phyloP scores from a whole-genome alignment of 192 early-diverging fungal genomes.

The Backusella liffmaniae region DNA sequence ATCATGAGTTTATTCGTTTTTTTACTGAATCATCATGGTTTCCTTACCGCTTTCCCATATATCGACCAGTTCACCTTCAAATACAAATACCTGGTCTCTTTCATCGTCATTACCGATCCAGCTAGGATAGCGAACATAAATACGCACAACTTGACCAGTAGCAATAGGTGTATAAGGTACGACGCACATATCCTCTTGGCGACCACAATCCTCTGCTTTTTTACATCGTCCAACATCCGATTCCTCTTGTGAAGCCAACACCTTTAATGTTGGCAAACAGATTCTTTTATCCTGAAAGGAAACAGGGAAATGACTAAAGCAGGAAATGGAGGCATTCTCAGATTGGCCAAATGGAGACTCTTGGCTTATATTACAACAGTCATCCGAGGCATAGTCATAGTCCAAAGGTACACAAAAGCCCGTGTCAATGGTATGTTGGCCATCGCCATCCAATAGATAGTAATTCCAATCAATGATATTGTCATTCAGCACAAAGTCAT shows the following conservation, averaged over 20 bases:
- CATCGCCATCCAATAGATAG: constrained; percentile 33
- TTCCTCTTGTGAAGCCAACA: constrained; percentile 29
- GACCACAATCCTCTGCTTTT: constrained; percentile 28
- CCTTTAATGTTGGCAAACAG: constrained; percentile 42
- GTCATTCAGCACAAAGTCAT: constrained; percentile 27
- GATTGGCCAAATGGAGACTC: constrained; percentile 57
- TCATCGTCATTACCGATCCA: constrained; percentile 28
- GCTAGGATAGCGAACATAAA: constrained; percentile 46
- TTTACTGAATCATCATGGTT: background rate
- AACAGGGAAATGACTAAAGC: constrained; percentile 10
- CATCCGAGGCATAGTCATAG: background rate
- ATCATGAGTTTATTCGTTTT: background rate
- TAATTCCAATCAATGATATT: constrained; percentile 48
- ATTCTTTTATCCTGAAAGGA: background rate
- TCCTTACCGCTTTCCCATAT: constrained; percentile 65
- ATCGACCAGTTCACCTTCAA: constrained; percentile 66
- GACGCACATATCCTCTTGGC: constrained; percentile 41
- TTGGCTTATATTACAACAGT: constrained; percentile 58
- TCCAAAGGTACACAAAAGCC: constrained; percentile 49
- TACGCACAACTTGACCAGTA: constrained; percentile 48
- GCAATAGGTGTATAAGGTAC: constrained; percentile 51
- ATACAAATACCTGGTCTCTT: constrained; percentile 50
- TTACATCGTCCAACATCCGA: constrained; percentile 37
- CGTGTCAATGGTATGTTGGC: constrained; percentile 11
- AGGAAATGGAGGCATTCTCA: constrained; percentile 22